phyloP scores from a whole-genome alignment of 306 rosid genomes.

The Trifolium dubium region DNA sequence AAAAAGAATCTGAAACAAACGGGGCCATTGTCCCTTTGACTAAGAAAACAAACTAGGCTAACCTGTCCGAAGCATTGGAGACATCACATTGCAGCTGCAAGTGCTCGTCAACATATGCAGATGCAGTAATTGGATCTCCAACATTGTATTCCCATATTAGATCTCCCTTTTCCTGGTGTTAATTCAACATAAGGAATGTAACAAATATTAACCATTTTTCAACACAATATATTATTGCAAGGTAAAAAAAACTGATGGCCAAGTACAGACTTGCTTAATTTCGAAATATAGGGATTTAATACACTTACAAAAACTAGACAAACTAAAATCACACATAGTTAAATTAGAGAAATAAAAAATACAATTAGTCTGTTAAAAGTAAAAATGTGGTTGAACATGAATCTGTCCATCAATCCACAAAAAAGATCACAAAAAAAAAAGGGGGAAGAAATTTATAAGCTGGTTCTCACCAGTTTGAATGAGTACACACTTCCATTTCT shows the following conservation, averaged over 20 bases:
- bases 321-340: not conserved
- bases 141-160: constrained; percentile 73
- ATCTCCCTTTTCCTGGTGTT: constrained; percentile 67
- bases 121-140: constrained; percentile 82
- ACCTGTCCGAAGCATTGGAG: constrained; percentile 68
- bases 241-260: not conserved
- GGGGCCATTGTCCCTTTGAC: not conserved
- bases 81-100: constrained; percentile 49
- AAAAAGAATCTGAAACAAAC: no score
- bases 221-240: not conserved
- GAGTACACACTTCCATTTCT: constrained; percentile 81
- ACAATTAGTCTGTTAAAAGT: not conserved
- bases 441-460: constrained; percentile 4
- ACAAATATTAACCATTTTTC: constrained; percentile 28
- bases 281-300: not conserved
- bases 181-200: constrained; percentile 36
- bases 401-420: constrained; percentile 2
- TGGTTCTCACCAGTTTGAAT: constrained; percentile 62
- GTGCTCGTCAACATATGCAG: constrained; percentile 83
- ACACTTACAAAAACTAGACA: not conserved
- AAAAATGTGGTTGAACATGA: constrained; percentile 25
- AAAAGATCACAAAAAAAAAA: not conserved
- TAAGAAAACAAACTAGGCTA: constrained; percentile 24
- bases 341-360: not conserved
- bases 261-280: not conserved